Evolutionary conservation across 768 basidiomycete species (phyloP), one percentile per base, ranked within the genome.

Genomic region (Lyophyllum atratum): DNA sequence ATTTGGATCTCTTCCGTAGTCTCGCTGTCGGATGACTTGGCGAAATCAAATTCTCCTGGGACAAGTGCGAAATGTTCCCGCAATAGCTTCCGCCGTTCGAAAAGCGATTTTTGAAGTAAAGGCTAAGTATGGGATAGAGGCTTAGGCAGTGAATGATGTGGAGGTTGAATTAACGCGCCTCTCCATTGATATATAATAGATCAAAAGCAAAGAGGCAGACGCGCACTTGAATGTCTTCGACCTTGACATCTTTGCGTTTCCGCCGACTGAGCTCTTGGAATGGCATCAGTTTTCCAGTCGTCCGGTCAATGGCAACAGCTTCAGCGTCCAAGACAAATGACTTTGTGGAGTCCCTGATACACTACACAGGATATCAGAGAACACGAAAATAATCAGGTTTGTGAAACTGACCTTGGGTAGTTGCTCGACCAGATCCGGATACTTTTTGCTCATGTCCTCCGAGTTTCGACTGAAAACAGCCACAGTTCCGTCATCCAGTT

Each of bases 361-460:
- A 93, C 95, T 98, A 66, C 21, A 44, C 42, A 37, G 11, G 37
- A 10, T 24, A 42, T 68, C 26, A 58, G 26, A 21, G 25, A 22
- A 56, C 17, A 50, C 39, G 12, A 34, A 10, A 44, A n/a, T 55
- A 46, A 7, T 50, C 31, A 26, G 25, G 7, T 40, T 15, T 3
- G 21, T 52, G n/a, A 42, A 52, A 66, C 77, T 46, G 57, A 95
- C 96, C 48, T 82, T 83, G 4, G 95, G 93, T 19, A 98, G 79
- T 68, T 98, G 95, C 59, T 93, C 92, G 11, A 97, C 85, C n/a
- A 99, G 79, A 76, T 99, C 97, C 0, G 97, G 97, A 75, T 98
- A 99, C 69, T 99, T 99, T 71, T 93, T 93, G 70, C 90, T 95
- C 97, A 98, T 99, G 64, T 99, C 95, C 72, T 99, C 97, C 24